Evolutionary conservation across 768 basidiomycete species (phyloP).

Genomic region (Boletus edulis): DNA sequence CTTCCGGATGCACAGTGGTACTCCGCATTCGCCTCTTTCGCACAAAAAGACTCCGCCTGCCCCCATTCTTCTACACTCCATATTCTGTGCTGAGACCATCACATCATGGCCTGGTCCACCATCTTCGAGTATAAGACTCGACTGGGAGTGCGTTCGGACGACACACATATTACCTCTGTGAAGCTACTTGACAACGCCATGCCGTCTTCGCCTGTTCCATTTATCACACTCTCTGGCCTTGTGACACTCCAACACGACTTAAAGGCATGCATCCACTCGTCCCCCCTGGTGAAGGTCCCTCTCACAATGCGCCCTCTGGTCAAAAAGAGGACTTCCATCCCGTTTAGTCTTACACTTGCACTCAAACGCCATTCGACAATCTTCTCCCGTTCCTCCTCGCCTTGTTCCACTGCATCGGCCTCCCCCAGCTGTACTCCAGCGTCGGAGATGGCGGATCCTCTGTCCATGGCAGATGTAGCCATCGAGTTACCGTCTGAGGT

Average conservation of each 20-base stretch:
- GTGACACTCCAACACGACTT: conserved; percentile 29
- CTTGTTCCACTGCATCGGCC: neutral
- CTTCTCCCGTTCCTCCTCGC: conserved; percentile 19
- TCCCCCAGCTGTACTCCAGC: conserved; percentile 14
- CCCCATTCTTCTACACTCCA: neutral
- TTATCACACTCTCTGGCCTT: conserved; percentile 16
- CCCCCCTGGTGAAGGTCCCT: conserved; percentile 25
- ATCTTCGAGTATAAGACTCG: conserved; percentile 19
- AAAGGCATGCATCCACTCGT: conserved; percentile 27
- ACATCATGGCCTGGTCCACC: conserved; percentile 3
- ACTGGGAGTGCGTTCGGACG: neutral
- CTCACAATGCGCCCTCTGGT: conserved; percentile 23
- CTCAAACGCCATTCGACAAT: conserved; percentile 28
- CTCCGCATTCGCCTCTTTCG: conserved; percentile 6
- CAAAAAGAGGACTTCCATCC: conserved; percentile 27
- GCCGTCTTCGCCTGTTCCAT: conserved; percentile 15
- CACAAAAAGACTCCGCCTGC: conserved; percentile 8
- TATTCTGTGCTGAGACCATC: conserved; percentile 18
- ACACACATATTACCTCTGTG: conserved; percentile 16
- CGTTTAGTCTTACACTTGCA: conserved; percentile 9
- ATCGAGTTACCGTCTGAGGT: conserved; percentile 1
- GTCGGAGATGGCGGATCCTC: conserved; percentile 23
- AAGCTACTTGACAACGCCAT: conserved; percentile 18
- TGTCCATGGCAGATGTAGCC: neutral
- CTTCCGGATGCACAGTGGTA: no score